Evolutionary conservation across 2,329 filamentous ascomycete genomes (phyloP).

Genomic region (Chrysoporthe cubensis): DNA sequence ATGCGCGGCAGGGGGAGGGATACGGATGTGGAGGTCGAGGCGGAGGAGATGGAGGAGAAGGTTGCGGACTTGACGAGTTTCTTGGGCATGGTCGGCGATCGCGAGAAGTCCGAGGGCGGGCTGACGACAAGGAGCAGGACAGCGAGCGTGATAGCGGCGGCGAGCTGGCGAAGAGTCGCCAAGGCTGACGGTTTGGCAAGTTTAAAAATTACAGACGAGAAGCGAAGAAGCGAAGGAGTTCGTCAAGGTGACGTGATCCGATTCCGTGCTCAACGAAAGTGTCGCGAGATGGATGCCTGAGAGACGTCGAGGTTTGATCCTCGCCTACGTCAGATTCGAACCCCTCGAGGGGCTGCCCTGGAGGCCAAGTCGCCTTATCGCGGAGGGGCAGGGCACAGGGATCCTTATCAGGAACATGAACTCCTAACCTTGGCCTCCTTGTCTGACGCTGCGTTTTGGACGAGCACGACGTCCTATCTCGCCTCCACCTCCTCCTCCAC

Average conservation of each 20-base stretch:
- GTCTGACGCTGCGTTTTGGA: not conserved
- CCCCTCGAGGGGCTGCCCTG: too few relatives aligned
- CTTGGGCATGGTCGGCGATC: conserved; percentile 23
- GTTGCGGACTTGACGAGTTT: conserved; percentile 29
- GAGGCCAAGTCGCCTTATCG: too few relatives aligned
- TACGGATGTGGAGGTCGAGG: conserved; percentile 31
- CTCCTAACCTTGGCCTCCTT: not conserved
- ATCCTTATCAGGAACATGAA: not conserved
- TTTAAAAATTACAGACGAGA: too few relatives aligned
- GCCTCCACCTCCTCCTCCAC: not conserved
- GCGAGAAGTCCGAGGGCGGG: not conserved
- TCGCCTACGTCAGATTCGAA: not conserved
- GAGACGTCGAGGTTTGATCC: not conserved
- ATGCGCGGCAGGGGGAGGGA: conserved; percentile 42
- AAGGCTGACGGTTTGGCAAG: too few relatives aligned
- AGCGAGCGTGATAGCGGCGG: not conserved
- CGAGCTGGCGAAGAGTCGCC: too few relatives aligned
- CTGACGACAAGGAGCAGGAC: not conserved
- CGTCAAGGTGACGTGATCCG: too few relatives aligned
- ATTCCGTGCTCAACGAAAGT: too few relatives aligned
- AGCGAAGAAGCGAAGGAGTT: too few relatives aligned
- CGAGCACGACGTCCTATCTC: not conserved
- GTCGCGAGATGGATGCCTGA: not conserved
- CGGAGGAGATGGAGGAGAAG: conserved; percentile 33
- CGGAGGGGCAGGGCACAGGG: too few relatives aligned